A percentile compares a stretch with the other conserved stretches of the same genome.
These are phyloP conservation scores for Xylaria palmicola DNA, from an alignment of 495 filamentous ascomycete genomes.

Conservation along the genomic window DNA sequence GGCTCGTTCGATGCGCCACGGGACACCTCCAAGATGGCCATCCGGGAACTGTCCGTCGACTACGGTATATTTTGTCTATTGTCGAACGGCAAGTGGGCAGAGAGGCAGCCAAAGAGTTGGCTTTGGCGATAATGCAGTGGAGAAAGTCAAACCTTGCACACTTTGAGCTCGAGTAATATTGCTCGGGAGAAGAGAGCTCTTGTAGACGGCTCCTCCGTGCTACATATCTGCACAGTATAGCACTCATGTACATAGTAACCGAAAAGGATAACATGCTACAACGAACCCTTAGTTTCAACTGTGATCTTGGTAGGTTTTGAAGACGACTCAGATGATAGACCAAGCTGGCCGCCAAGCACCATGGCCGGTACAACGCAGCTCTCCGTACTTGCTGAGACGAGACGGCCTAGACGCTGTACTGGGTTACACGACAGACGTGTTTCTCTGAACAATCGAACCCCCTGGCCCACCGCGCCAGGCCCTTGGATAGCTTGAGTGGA, in stretches of 20 bases:
- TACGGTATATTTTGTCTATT: conserved; percentile 38
- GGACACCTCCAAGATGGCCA: conserved; percentile 36
- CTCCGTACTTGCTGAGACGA: conserved; percentile 11
- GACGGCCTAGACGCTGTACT: conserved; percentile 6
- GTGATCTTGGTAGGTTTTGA: neutral
- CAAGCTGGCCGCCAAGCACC: neutral
- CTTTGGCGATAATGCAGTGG: conserved; percentile 26
- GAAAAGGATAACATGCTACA: neutral
- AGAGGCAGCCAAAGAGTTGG: conserved; percentile 24
- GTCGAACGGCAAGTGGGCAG: conserved; percentile 32
- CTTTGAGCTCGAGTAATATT: neutral
- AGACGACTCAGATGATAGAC: neutral
- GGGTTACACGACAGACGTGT: conserved; percentile 16
- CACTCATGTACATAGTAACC: conserved; percentile 10
- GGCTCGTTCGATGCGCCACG: conserved; percentile 38
- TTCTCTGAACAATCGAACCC: conserved; percentile 12
- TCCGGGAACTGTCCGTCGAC: conserved; percentile 35
- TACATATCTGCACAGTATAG: neutral
- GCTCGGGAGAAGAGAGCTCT: neutral
- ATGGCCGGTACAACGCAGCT: conserved; percentile 3
- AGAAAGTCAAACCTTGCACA: conserved; percentile 23
- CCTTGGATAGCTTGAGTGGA: conserved; percentile 6
- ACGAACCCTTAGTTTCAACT: neutral
- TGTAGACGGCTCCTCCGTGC: neutral
- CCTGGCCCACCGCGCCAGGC: neutral